These are phyloP conservation scores for Isatis tinctoria DNA, from an alignment of 345 rosid species.

Conservation along the genomic window DNA sequence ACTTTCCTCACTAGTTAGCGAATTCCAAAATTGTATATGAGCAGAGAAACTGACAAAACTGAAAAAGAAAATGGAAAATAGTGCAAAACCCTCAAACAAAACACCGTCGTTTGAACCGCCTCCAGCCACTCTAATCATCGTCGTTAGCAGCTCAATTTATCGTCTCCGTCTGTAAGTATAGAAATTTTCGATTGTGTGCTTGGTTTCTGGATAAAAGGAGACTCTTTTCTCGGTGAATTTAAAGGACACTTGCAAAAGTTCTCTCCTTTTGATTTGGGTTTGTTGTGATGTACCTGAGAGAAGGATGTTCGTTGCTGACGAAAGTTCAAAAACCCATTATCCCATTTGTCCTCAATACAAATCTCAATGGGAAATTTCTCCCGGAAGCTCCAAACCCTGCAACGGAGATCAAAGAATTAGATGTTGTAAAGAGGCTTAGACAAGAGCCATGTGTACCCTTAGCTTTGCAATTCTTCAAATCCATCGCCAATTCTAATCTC, in stretches of 20 bases:
- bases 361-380: conserved; percentile 31
- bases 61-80: neutral
- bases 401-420: conserved; percentile 36
- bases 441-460: conserved; percentile 41
- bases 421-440: conserved; percentile 47
- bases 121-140: neutral
- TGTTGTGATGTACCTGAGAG: conserved; percentile 41
- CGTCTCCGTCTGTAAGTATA: neutral
- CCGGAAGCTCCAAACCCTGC: conserved; percentile 18
- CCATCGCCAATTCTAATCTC: conserved; percentile 53
- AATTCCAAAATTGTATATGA: neutral
- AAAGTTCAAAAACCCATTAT: conserved; percentile 45
- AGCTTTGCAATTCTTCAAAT: conserved; percentile 62
- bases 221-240: neutral
- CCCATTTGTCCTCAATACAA: conserved; percentile 45
- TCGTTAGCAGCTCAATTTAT: neutral
- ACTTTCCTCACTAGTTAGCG: neutral
- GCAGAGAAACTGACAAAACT: neutral
- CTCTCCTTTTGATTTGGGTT: neutral
- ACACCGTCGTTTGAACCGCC: neutral
- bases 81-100: neutral
- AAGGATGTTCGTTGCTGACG: conserved; percentile 48
- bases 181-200: neutral
- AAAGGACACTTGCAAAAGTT: neutral
- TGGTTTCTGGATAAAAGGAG: neutral